Base-by-base conservation (phyloP, 169 alveolate species). In the Eimeria acervulina region DNA sequence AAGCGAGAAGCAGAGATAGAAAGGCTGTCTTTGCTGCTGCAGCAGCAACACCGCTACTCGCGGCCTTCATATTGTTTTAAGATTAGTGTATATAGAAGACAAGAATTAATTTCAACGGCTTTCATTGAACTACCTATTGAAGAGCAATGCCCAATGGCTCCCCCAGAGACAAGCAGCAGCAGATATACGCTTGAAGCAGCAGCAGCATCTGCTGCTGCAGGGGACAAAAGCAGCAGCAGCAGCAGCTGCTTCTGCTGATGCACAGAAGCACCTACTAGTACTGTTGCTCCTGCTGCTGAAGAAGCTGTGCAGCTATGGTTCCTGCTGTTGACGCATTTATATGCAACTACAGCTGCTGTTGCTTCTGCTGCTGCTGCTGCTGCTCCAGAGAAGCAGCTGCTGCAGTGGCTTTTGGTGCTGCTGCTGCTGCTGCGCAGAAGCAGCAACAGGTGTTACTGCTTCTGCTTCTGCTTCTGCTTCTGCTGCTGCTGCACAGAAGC, bases 91-190 rank as follows among this genome's bases (percentile, higher is more conserved):
- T 81, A 10, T 31, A 21, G 90, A 3, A 36, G 42, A 40, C 19
- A 28, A 26, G 23, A 28, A 61, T 4, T 81, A 8, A 15, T 81
- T 2, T 10, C 8, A 44, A 61, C 15, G 38, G 38, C 5, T 8
- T 31, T 17, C 7, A 44, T 81, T 5, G 90, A 81, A n/a, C 42
- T 81, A 70, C 90, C 90, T 33, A 81, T 81, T 21, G 90, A 44
- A 17, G 70, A 81, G 70, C 90, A 81, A 33, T 81, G 90, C 70
- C 90, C 90, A 19, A 26, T 15, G 33, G 90, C 90, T 8, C 90
- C 90, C 72, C 90, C 68, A n/a, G 90, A 44, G 38, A 31, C 38
- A 17, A 26, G 87, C 61, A 76, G 59, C 87, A 76, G 61, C 80
- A 68, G 74, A 63, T 23, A 19, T 31, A 63, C 23, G 74, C 74